phyloP scores from a whole-genome alignment of 257 asterid genomes.

The Echium plantagineum region DNA sequence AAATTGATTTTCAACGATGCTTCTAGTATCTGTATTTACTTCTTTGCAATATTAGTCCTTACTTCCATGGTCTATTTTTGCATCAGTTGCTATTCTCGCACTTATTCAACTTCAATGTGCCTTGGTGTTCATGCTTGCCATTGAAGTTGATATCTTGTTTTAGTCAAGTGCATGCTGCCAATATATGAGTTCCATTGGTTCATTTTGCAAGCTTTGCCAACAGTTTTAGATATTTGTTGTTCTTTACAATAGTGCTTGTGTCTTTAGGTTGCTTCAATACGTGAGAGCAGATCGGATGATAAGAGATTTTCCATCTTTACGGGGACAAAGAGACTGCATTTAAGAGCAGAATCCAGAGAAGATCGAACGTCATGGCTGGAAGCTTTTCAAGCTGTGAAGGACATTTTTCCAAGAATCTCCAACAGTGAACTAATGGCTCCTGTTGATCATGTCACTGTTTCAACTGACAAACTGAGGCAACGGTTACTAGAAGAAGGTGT shows the following conservation, averaged over 20 bases:
- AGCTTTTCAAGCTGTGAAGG: slow-evolving; percentile 83
- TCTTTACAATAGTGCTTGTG: slow-evolving; percentile 18
- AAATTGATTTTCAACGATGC: too few relatives aligned
- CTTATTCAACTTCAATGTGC: neutral
- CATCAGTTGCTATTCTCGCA: neutral
- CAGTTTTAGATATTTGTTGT: neutral
- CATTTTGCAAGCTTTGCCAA: neutral
- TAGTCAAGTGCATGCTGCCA: neutral
- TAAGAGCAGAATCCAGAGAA: slow-evolving; percentile 83
- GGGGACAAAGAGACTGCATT: slow-evolving; percentile 86
- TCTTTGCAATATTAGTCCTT: too few relatives aligned
- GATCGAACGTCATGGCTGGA: slow-evolving; percentile 79
- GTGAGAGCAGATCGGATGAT: slow-evolving; percentile 87
- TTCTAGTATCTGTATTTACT: too few relatives aligned
- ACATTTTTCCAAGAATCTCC: slow-evolving; percentile 90
- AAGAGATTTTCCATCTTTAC: slow-evolving; percentile 86
- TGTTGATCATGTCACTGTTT: slow-evolving; percentile 43
- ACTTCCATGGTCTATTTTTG: too few relatives aligned
- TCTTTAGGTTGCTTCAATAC: slow-evolving; percentile 72
- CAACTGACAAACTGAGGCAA: slow-evolving; percentile 71
- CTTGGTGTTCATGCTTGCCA: neutral
- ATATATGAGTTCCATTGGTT: neutral
- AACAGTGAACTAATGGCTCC: slow-evolving; percentile 94
- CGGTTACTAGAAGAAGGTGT: slow-evolving; percentile 64
- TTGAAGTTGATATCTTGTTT: neutral